Percentiles rank a stretch among this genome's conserved stretches.
Evolutionary conservation across 2,329 filamentous ascomycete genomes (phyloP).

Genomic region (Bisporella sp.): DNA sequence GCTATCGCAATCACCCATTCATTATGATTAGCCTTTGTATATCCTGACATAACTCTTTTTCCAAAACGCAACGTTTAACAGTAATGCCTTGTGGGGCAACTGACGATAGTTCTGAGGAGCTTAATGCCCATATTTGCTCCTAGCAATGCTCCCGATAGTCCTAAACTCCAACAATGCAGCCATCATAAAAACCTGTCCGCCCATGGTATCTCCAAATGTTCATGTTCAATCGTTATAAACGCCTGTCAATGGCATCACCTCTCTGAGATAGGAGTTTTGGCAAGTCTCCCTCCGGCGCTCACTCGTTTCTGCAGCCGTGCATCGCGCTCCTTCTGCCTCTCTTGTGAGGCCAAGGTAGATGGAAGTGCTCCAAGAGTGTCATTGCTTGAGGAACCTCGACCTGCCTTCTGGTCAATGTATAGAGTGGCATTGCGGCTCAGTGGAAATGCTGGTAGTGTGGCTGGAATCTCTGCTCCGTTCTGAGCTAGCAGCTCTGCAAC

Average conservation of each 20-base stretch:
- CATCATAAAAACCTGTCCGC: constrained; percentile 6
- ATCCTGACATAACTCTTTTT: no score
- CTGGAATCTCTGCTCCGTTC: constrained; percentile 85
- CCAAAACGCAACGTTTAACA: no score
- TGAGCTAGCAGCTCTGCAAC: constrained; percentile 87
- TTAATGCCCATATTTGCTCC: constrained; percentile 1
- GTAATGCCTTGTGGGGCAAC: no score
- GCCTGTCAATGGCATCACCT: constrained; percentile 7
- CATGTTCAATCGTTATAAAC: constrained; percentile 19
- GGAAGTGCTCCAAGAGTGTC: constrained; percentile 61
- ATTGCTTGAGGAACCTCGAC: constrained; percentile 33
- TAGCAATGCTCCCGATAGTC: constrained; percentile 12
- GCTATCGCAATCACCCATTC: no score
- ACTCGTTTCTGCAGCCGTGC: constrained; percentile 69
- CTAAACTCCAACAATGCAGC: constrained; percentile 24
- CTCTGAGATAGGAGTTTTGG: constrained; percentile 30
- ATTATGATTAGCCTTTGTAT: no score
- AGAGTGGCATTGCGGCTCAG: constrained; percentile 72
- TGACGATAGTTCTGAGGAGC: neutral
- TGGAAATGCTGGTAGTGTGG: constrained; percentile 70
- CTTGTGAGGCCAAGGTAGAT: constrained; percentile 34
- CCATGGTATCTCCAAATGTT: constrained; percentile 27
- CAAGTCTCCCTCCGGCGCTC: constrained; percentile 68
- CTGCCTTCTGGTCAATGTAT: constrained; percentile 75
- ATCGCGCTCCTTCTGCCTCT: constrained; percentile 58